Base-by-base conservation (phyloP, 352 stramenopile genomes). In the Pythium rishiriense region DNA sequence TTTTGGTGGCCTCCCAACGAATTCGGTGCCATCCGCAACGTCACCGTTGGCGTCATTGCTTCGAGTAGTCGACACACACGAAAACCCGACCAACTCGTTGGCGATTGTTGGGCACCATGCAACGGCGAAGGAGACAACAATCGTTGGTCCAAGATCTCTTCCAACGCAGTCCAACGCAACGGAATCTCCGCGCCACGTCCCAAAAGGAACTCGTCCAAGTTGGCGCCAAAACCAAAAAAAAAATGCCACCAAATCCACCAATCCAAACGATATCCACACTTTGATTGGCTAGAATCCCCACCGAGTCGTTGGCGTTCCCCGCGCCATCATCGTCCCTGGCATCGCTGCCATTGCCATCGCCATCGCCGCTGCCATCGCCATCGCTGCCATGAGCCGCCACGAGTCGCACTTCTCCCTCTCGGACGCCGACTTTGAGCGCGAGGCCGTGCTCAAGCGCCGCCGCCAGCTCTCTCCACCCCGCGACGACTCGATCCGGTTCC, bases 381-480 rank as follows among this genome's bases (percentile, higher is more conserved):
- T n/a, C n/a, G n/a, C n/a, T 33, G 17, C 51, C 1, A 71, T 71
- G 64, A 71, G 58, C 45, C 50, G 64, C 51, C 50, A 50, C 43
- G 26, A 25, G n/a, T 62, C 33, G 14, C 49, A 73, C 21, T 92
- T 92, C 66, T 85, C 72, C 35, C 70, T 92, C 57, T 75, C 81
- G 3, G 70, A 81, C 56, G 70, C 67, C 3, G 83, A 89, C 49
- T 89, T 92, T 47, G 72, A 83, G 61, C 73, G 72, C 19, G 66
- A 85, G 52, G 60, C 73, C 5, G 62, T 83, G 43, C 73, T 92
- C 41, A 88, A 90, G 73, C 74, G 78, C 17, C 73, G 75, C 19
- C 77, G 74, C 3, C 68, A 83, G 43, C 59, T 72, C 29, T 82
- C 78, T 4, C 75, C 78, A 0, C 53, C 64, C 19, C 68, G 70